These are phyloP conservation scores for Zhuliangozyma parablackwelliae DNA, from an alignment of 1,139 yeast species.

Conservation along the genomic window DNA sequence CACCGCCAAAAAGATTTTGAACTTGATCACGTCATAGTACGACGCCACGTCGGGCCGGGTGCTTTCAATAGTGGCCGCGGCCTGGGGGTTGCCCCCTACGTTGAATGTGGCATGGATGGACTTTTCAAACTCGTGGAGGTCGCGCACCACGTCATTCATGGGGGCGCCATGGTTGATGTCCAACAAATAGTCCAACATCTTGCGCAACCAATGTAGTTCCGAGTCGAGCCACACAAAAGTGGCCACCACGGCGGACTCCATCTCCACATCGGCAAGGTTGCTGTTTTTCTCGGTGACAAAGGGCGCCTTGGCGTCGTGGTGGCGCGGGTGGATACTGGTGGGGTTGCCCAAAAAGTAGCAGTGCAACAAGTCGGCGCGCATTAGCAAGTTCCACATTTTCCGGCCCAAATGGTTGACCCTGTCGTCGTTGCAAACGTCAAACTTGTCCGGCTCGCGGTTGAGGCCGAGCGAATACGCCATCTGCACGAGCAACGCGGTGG, in stretches of 20 bases:
- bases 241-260: conserved; percentile 12
- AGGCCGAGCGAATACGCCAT: conserved; percentile 43
- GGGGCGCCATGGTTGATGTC: conserved; percentile 15
- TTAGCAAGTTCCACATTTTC: conserved; percentile 46
- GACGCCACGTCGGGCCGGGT: conserved; percentile 2
- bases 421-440: conserved; percentile 18
- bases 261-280: conserved; percentile 9
- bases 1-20: conserved; percentile 4
- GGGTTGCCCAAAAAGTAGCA: conserved; percentile 40
- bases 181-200: conserved; percentile 11
- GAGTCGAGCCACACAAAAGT: conserved; percentile 6
- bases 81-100: conserved; percentile 5
- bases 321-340: conserved; percentile 19
- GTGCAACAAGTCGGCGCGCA: conserved; percentile 27
- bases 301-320: conserved; percentile 37
- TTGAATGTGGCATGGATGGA: conserved; percentile 8
- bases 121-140: conserved; percentile 15
- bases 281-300: conserved; percentile 10
- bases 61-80: not conserved
- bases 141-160: conserved; percentile 13
- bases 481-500: conserved; percentile 33
- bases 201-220: conserved; percentile 5
- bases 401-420: conserved; percentile 36
- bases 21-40: conserved; percentile 4
- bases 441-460: conserved; percentile 36